Conservation (phyloP, 1,284 basidiomycete species). For the Puccinia novopanici region DNA sequence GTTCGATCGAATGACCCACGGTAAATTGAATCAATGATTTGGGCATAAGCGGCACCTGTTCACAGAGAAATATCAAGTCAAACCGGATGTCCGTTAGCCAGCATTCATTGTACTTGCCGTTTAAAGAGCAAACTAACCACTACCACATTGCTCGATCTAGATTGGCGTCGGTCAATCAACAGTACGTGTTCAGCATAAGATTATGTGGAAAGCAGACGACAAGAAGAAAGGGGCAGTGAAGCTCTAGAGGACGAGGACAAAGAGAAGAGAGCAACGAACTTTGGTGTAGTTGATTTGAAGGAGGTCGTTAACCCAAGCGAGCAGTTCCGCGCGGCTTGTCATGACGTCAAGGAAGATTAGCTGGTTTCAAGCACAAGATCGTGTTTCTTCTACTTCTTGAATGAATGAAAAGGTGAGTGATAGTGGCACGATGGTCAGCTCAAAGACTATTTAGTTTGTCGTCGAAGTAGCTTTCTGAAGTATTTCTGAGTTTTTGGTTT, state of each 20-base stretch:
- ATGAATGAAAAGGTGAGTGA: too few species aligned
- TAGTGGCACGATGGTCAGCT: too few species aligned
- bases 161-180: background rate
- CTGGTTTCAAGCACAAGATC: background rate
- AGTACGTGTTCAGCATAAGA: background rate
- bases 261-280: conserved; percentile 74
- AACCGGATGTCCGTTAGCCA: conserved; percentile 59
- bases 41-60: conserved; percentile 57
- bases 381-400: background rate
- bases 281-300: conserved; percentile 88
- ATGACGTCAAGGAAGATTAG: conserved; percentile 15
- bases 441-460: too few species aligned
- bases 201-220: background rate
- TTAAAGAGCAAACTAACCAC: conserved; percentile 26
- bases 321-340: conserved; percentile 72
- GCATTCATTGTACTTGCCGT: background rate
- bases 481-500: too few species aligned
- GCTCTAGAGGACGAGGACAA: background rate
- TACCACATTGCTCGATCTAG: conserved; percentile 46
- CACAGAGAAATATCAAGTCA: conserved; percentile 63
- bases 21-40: conserved; percentile 86
- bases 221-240: too few species aligned
- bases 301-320: conserved; percentile 92
- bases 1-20: conserved; percentile 63
- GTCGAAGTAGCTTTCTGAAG: too few species aligned